These are phyloP conservation scores for Cercospora zeina DNA, from an alignment of 2,329 filamentous ascomycete species.

Conservation along the genomic window DNA sequence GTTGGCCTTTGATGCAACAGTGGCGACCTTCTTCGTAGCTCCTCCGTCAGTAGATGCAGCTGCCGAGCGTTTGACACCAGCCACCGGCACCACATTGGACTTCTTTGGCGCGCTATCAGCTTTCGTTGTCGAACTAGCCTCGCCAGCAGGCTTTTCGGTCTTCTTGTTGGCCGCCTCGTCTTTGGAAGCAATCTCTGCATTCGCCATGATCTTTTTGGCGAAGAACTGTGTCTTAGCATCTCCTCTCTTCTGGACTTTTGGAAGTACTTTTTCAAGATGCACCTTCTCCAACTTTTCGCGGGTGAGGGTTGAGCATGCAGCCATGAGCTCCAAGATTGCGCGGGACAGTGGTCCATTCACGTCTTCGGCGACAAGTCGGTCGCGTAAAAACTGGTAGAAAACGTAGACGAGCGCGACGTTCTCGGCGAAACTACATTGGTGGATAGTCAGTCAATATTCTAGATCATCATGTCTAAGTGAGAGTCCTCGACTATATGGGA, in stretches of 20 bases:
- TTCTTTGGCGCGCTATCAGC: slow-evolving; percentile 41
- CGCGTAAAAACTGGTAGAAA: slow-evolving; percentile 53
- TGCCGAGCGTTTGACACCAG: slow-evolving; percentile 41
- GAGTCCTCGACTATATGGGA: neutral
- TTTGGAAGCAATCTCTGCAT: slow-evolving; percentile 30
- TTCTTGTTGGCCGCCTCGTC: slow-evolving; percentile 42
- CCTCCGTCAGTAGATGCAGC: slow-evolving; percentile 27
- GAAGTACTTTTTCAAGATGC: slow-evolving; percentile 65
- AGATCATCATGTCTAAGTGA: neutral
- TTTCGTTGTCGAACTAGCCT: slow-evolving; percentile 20
- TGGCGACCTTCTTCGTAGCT: slow-evolving; percentile 42
- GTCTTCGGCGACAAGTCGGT: slow-evolving; percentile 50
- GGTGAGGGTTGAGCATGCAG: slow-evolving; percentile 62
- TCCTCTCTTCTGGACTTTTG: slow-evolving; percentile 64
- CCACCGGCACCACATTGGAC: slow-evolving; percentile 33
- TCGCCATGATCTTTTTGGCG: slow-evolving; percentile 58
- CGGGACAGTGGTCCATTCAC: slow-evolving; percentile 46
- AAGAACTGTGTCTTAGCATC: slow-evolving; percentile 64
- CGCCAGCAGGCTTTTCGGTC: slow-evolving; percentile 28
- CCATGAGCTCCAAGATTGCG: slow-evolving; percentile 57
- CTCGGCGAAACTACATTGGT: slow-evolving; percentile 29
- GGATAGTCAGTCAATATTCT: slow-evolving; percentile 17
- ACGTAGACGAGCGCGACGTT: slow-evolving; percentile 47
- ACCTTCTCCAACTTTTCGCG: slow-evolving; percentile 61
- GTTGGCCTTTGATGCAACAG: slow-evolving; percentile 28